Percentiles rank a stretch among this genome's conserved stretches.
Evolutionary conservation across 1,284 basidiomycete genomes (phyloP).

Genomic region (Macrocystidia cucumis): DNA sequence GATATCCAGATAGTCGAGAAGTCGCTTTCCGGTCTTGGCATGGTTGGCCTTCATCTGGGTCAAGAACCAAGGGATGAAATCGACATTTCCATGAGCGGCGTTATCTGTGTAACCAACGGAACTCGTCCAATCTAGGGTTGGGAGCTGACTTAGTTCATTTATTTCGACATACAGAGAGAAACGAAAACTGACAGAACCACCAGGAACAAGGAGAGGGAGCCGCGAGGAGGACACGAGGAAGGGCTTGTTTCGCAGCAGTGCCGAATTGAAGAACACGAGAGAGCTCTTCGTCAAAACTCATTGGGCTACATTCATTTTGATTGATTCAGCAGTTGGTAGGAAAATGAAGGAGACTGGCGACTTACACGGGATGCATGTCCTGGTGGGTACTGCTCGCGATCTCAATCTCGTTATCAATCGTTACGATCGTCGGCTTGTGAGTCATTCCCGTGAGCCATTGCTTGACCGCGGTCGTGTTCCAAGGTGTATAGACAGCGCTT

Average conservation of each 20-base stretch:
- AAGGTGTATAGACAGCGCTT: slow-evolving; percentile 29
- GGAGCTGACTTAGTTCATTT: slow-evolving; percentile 4
- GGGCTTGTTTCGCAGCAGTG: slow-evolving; percentile 31
- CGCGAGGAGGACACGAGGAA: slow-evolving; percentile 33
- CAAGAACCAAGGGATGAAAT: slow-evolving; percentile 49
- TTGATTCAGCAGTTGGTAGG: too few relatives aligned
- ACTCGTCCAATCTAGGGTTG: slow-evolving; percentile 36
- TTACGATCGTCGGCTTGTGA: slow-evolving; percentile 36
- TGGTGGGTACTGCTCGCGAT: slow-evolving; percentile 42
- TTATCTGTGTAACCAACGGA: slow-evolving; percentile 36
- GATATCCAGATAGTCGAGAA: slow-evolving; percentile 43
- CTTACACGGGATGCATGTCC: slow-evolving; percentile 41
- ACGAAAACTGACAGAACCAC: slow-evolving; percentile 38
- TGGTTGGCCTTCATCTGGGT: slow-evolving; percentile 32
- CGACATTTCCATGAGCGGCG: slow-evolving; percentile 37
- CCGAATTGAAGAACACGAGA: slow-evolving; percentile 32
- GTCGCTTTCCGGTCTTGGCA: slow-evolving; percentile 24
- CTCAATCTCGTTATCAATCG: slow-evolving; percentile 47
- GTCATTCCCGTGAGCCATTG: slow-evolving; percentile 32
- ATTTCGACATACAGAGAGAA: neutral
- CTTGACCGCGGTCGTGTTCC: slow-evolving; percentile 34
- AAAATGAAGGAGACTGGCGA: slow-evolving; percentile 3
- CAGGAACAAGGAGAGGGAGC: slow-evolving; percentile 42
- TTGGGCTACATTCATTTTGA: slow-evolving; percentile 17
- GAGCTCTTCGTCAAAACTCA: slow-evolving; percentile 42